These are phyloP conservation scores for Parsonsia alboflavescens DNA, from an alignment of 257 asterid species.

Conservation along the genomic window DNA sequence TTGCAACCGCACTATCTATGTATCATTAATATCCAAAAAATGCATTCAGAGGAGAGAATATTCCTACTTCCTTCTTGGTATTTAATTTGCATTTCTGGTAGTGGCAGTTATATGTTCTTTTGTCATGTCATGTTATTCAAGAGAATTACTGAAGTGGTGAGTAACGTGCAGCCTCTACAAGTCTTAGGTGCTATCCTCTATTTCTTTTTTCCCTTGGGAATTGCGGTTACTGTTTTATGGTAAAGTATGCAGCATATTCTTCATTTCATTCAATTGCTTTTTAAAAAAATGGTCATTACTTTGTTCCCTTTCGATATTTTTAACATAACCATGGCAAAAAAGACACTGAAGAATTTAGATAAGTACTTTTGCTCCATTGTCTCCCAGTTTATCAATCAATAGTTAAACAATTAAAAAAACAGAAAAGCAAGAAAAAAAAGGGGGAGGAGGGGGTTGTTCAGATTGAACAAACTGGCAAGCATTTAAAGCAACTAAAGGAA, in stretches of 20 bases:
- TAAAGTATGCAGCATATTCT: conserved; percentile 7
- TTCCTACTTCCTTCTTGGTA: conserved; percentile 29
- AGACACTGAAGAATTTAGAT: neutral
- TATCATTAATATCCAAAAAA: neutral
- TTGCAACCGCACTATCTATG: conserved; percentile 27
- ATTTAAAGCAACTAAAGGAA: neutral
- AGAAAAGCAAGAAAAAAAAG: neutral
- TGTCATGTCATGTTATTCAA: conserved; percentile 11
- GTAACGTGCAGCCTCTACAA: conserved; percentile 34
- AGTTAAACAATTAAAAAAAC: neutral
- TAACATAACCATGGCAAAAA: neutral
- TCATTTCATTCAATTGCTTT: neutral
- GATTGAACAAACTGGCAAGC: neutral
- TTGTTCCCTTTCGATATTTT: neutral
- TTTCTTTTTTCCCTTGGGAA: neutral
- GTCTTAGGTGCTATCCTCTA: conserved; percentile 1
- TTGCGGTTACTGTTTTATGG: neutral
- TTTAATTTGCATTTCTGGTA: conserved; percentile 16
- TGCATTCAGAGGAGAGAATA: conserved; percentile 23
- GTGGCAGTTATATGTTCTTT: conserved; percentile 29
- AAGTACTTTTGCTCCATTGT: neutral
- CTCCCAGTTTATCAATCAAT: neutral
- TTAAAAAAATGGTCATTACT: neutral
- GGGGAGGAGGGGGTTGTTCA: too few species aligned
- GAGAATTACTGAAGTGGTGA: conserved; percentile 22